A percentile compares a stretch with the other conserved stretches of the same genome.
Conservation (phyloP, 805 yeast species). For the Tetrapisispora phaffii region DNA sequence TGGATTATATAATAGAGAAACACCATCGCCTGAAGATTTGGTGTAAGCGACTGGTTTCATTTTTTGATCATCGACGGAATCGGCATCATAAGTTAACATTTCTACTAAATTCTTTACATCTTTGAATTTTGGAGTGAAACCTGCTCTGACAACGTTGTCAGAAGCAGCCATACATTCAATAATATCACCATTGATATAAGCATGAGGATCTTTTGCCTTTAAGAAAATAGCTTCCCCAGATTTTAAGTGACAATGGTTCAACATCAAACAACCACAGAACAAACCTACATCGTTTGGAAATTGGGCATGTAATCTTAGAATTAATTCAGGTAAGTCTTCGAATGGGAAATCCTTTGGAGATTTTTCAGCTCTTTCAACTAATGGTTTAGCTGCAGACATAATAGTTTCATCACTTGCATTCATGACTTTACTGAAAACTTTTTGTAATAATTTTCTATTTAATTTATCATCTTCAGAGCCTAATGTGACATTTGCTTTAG, state of each 20-base stretch:
- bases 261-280: conserved; percentile 87
- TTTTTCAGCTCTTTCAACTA: conserved; percentile 54
- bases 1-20: conserved; percentile 70
- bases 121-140: conserved; percentile 98
- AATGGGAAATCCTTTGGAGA: conserved; percentile 48
- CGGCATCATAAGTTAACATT: conserved; percentile 84
- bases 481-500: conserved; percentile 34
- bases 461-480: conserved; percentile 44
- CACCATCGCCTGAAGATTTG: conserved; percentile 59
- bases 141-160: conserved; percentile 96
- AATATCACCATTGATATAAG: conserved; percentile 92
- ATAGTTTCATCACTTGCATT: conserved; percentile 57
- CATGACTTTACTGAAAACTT: conserved; percentile 78
- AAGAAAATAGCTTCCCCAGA: conserved; percentile 95
- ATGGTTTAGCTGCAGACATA: conserved; percentile 44
- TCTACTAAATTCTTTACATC: conserved; percentile 84
- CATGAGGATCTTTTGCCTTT: conserved; percentile 96
- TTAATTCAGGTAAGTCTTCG: conserved; percentile 55
- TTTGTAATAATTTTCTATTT: conserved; percentile 60
- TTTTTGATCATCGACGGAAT: conserved; percentile 86
- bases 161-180: conserved; percentile 99
- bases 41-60: conserved; percentile 49
- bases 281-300: conserved; percentile 91
- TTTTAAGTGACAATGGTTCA: conserved; percentile 73
- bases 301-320: conserved; percentile 70